Conservation (phyloP, 192 early-diverging fungal species). For the Thamnidium elegans region DNA sequence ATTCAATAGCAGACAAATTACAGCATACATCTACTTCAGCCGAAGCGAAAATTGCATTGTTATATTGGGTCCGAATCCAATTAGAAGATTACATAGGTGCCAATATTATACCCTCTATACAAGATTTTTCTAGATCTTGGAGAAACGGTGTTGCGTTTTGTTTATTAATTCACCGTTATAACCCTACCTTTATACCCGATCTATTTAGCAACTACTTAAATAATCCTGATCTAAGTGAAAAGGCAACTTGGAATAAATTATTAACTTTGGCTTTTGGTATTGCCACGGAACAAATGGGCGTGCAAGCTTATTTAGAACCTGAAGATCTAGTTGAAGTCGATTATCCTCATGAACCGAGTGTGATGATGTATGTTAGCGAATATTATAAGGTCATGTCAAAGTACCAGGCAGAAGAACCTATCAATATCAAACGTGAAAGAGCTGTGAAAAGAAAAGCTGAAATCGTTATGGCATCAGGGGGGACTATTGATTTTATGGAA, state of each 20-base stretch:
- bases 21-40: conserved; percentile 11
- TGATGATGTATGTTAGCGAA: conserved; percentile 54
- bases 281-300: conserved; percentile 40
- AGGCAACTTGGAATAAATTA: conserved; percentile 32
- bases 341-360: conserved; percentile 49
- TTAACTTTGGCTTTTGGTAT: conserved; percentile 40
- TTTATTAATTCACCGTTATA: conserved; percentile 45
- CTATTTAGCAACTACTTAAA: conserved; percentile 37
- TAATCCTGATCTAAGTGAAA: conserved; percentile 33
- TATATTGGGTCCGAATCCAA: conserved; percentile 51
- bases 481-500: conserved; percentile 16
- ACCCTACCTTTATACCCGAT: conserved; percentile 43
- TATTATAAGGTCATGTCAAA: conserved; percentile 52
- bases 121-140: conserved; percentile 53
- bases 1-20: conserved; percentile 11
- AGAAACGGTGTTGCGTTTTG: conserved; percentile 50
- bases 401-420: conserved; percentile 30
- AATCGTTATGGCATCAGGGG: conserved; percentile 32
- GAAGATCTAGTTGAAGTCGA: conserved; percentile 49
- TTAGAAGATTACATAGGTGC: conserved; percentile 47
- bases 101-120: conserved; percentile 46
- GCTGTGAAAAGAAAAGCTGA: conserved; percentile 21
- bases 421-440: conserved; percentile 15
- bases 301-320: conserved; percentile 42
- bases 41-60: conserved; percentile 48